phyloP scores from a whole-genome alignment of 164 flowering plant species.

The Macadamia integrifolia region DNA sequence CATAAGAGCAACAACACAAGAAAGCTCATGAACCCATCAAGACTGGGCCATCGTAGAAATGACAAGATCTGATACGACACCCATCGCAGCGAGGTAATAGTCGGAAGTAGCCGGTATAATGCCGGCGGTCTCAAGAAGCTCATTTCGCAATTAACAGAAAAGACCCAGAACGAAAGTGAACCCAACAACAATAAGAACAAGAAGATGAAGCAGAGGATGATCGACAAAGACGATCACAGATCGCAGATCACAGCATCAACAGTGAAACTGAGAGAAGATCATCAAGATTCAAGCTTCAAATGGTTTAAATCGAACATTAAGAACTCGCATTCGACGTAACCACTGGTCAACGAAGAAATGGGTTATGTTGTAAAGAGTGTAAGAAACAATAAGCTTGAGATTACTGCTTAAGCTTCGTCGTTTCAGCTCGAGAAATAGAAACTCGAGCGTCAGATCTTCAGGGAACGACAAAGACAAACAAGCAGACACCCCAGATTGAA shows the following conservation, averaged over 20 bases:
- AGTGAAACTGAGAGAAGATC: not conserved
- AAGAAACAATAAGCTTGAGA: not conserved
- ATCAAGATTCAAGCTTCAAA: conserved; percentile 10
- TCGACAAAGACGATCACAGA: not conserved
- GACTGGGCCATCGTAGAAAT: conserved; percentile 29
- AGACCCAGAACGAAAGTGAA: too few relatives aligned
- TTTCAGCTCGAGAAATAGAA: conserved; percentile 16
- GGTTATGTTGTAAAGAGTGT: conserved; percentile 5
- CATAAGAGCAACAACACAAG: conserved; percentile 25
- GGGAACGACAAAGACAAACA: too few relatives aligned
- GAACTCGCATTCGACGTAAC: conserved; percentile 15
- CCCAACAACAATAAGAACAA: not conserved
- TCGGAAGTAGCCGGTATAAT: conserved; percentile 12
- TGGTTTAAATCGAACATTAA: conserved; percentile 17
- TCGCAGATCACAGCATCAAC: not conserved
- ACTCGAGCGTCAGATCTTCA: conserved; percentile 2
- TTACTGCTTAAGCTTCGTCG: not conserved
- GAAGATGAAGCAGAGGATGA: not conserved
- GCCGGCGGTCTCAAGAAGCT: conserved; percentile 28
- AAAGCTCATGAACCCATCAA: conserved; percentile 27
- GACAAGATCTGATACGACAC: conserved; percentile 39
- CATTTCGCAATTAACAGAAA: conserved; percentile 12
- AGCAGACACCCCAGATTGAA: not conserved
- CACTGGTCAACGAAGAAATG: conserved; percentile 12
- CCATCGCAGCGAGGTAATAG: conserved; percentile 22